phyloP scores from a whole-genome alignment of 2,329 filamentous ascomycete genomes.

The Pseudogymnoascus sp. region DNA sequence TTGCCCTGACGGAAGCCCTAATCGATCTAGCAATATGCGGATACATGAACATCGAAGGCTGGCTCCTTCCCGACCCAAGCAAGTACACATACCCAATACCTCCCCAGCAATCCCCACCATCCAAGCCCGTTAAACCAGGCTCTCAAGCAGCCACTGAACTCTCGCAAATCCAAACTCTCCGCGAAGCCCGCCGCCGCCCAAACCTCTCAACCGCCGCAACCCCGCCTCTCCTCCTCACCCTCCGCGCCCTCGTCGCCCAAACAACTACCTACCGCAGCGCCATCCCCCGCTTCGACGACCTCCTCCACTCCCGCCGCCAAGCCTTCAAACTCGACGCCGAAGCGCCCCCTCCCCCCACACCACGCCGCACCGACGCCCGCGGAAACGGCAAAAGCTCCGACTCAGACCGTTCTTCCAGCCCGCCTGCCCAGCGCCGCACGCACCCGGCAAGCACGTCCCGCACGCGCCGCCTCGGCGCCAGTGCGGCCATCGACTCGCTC shows the following conservation, averaged over 20 bases:
- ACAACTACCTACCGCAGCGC: conserved; percentile 52
- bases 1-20: conserved; percentile 76
- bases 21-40: conserved; percentile 78
- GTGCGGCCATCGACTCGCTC: conserved; percentile 45
- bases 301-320: conserved; percentile 57
- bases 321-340: conserved; percentile 54
- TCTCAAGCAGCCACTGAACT: conserved; percentile 34
- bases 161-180: conserved; percentile 39
- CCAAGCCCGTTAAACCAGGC: conserved; percentile 29
- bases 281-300: conserved; percentile 63
- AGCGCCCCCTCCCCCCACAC: conserved; percentile 29
- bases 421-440: not conserved
- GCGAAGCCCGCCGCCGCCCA: conserved; percentile 44
- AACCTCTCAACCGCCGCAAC: conserved; percentile 41
- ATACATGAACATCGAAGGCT: conserved; percentile 79
- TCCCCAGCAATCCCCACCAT: conserved; percentile 23
- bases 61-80: conserved; percentile 70
- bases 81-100: conserved; percentile 43
- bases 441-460: not conserved
- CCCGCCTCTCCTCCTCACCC: conserved; percentile 45
- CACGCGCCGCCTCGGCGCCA: not conserved
- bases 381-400: conserved; percentile 35
- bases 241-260: conserved; percentile 55
- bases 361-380: conserved; percentile 22
- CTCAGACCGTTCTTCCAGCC: conserved; percentile 20